Evolutionary conservation across 331 rosid species (phyloP).

Genomic region (Pyracantha coccinea): DNA sequence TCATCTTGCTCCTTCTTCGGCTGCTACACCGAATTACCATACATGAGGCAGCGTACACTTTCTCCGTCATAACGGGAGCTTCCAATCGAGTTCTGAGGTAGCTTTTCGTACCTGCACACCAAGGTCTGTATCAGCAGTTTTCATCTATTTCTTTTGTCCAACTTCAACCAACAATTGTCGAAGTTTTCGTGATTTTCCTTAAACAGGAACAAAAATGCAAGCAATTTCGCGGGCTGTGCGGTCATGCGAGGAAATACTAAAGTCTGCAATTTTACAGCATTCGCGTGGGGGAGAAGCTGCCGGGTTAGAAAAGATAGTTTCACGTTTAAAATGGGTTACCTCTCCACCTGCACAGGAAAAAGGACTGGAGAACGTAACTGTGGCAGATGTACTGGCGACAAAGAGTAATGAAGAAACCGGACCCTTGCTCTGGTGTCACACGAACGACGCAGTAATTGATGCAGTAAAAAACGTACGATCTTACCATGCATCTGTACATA

Average conservation of each 20-base stretch:
- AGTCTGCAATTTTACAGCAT: slow-evolving; percentile 38
- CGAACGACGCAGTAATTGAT: slow-evolving; percentile 44
- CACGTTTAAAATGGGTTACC: slow-evolving; percentile 29
- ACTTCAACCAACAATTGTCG: background rate
- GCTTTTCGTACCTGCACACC: background rate
- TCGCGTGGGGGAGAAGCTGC: slow-evolving; percentile 31
- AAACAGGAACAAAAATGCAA: slow-evolving; percentile 39
- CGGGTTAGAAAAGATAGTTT: slow-evolving; percentile 17
- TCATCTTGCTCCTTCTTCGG: slow-evolving; percentile 13
- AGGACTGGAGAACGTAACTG: slow-evolving; percentile 82
- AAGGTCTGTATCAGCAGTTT: background rate
- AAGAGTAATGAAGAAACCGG: slow-evolving; percentile 46
- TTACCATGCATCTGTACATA: background rate
- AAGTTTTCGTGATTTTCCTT: background rate
- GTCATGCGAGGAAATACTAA: slow-evolving; percentile 25
- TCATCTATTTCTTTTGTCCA: background rate
- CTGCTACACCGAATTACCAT: slow-evolving; percentile 1
- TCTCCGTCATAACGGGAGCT: background rate
- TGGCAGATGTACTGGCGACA: slow-evolving; percentile 56
- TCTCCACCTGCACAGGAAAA: slow-evolving; percentile 39
- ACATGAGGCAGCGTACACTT: background rate
- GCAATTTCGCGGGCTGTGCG: slow-evolving; percentile 32
- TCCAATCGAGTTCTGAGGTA: slow-evolving; percentile 2
- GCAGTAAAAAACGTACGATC: slow-evolving; percentile 59
- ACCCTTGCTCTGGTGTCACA: slow-evolving; percentile 70